Evolutionary conservation across 805 yeast species (phyloP), one percentile per base, ranked within the genome.

Genomic region (Sugiyamaella marilandica): DNA sequence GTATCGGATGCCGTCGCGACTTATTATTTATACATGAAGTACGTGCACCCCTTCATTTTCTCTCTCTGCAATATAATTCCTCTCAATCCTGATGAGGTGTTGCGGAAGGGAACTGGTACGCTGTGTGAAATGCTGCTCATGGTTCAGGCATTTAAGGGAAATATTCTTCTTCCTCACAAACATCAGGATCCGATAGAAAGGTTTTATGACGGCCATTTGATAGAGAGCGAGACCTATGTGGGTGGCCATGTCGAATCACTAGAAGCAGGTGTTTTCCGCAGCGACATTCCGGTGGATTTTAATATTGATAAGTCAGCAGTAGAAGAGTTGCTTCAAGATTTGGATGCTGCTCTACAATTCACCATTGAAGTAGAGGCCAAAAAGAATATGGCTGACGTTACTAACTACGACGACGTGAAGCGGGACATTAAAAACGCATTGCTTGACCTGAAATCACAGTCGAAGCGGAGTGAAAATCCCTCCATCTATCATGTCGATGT

Each of bases 1-100:
- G 99, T 94, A 26, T 95, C 99, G 53, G 99, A 94, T 76, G 99
- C 99, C 10, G 99, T 95, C 37, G 99, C 99, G 3, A 94, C 99
- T 0, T 94, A 91, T 66, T 94, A 94, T 69, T 74, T 94, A 45
- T 94, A 91, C 73, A 91, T 86, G 82, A 94, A 94, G 70, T 95
- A 94, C 65, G 97, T 94, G 49, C 98, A 91, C 69, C 98, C 98
- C 1, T 94, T 94, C 71, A 85, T 94, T 60, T 90, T 94, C 65
- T 94, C 99, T 1, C 80, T 94, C 54, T 91, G 98, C 69, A 90
- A 95, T 10, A 95, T 94, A 66, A 82, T 94, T 70, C 99, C 99
- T 0, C 73, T 94, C 61, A 89, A 91, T 62, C 99, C 99, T 0
- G 99, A 94, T 70, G 99, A 95, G 68, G 92, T 88, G 19, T 74